Conservation (phyloP, 805 yeast genomes). For the Candida sonorensis region DNA sequence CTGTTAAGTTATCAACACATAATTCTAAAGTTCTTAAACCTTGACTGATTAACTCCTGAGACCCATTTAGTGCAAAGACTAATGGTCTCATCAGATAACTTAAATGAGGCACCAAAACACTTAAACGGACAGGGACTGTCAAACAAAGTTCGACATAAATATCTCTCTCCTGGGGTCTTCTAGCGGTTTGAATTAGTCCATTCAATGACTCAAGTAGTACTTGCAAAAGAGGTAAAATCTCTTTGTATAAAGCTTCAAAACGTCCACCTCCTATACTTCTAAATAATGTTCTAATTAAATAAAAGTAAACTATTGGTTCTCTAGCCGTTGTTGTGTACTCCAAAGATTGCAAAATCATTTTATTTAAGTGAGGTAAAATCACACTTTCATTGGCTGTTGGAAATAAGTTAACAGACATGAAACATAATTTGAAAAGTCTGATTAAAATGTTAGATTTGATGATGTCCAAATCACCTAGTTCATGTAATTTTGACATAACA, state of each 20-base stretch:
- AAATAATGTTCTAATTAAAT: conserved; percentile 80
- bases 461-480: conserved; percentile 74
- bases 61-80: conserved; percentile 82
- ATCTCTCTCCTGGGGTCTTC: conserved; percentile 86
- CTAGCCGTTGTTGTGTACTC: conserved; percentile 76
- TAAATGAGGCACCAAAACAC: conserved; percentile 89
- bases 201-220: conserved; percentile 80
- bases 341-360: conserved; percentile 73
- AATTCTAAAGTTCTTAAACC: conserved; percentile 91
- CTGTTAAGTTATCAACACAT: conserved; percentile 93
- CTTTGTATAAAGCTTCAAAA: conserved; percentile 87
- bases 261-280: conserved; percentile 96
- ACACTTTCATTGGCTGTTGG: conserved; percentile 85
- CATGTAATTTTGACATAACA: conserved; percentile 63
- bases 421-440: conserved; percentile 82
- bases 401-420: conserved; percentile 91
- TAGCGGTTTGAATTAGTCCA: conserved; percentile 72
- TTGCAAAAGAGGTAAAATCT: conserved; percentile 85
- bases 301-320: conserved; percentile 87
- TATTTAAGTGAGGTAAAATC: conserved; percentile 79
- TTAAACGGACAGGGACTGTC: conserved; percentile 91
- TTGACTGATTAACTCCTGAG: conserved; percentile 87
- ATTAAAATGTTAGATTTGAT: conserved; percentile 75
- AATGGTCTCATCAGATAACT: conserved; percentile 85
- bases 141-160: conserved; percentile 91